phyloP scores from a whole-genome alignment of 805 yeast genomes.

The Spencermartinsiella europaea region DNA sequence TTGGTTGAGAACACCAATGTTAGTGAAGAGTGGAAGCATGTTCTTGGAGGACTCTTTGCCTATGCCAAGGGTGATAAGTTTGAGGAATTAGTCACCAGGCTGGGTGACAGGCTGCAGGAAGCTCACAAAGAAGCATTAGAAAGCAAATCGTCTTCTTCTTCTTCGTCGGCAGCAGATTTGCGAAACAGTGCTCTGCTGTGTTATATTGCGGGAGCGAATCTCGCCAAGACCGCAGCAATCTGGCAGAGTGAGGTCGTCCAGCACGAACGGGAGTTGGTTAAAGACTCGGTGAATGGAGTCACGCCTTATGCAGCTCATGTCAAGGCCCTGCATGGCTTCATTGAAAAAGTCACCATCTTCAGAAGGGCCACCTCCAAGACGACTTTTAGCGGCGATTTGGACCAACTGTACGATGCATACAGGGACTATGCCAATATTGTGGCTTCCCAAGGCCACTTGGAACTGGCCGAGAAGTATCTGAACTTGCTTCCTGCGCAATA shows the following conservation, averaged over 20 bases:
- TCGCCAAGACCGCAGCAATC: slow-evolving; percentile 70
- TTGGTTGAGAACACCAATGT: slow-evolving; percentile 74
- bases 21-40: slow-evolving; percentile 75
- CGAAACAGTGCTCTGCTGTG: slow-evolving; percentile 74
- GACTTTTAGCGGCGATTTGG: slow-evolving; percentile 37
- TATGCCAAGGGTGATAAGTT: slow-evolving; percentile 41
- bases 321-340: slow-evolving; percentile 72
- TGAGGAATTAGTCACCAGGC: slow-evolving; percentile 46
- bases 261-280: slow-evolving; percentile 38
- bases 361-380: slow-evolving; percentile 40
- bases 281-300: slow-evolving; percentile 21
- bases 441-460: slow-evolving; percentile 78
- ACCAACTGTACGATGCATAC: slow-evolving; percentile 52
- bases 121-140: slow-evolving; percentile 35
- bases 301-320: slow-evolving; percentile 81
- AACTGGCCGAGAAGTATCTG: slow-evolving; percentile 68
- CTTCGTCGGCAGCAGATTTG: slow-evolving; percentile 28
- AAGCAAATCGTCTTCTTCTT: slow-evolving; percentile 6
- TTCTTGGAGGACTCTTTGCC: slow-evolving; percentile 64
- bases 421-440: slow-evolving; percentile 78
- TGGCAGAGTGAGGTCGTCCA: slow-evolving; percentile 76
- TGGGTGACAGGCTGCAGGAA: slow-evolving; percentile 69
- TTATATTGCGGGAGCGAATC: slow-evolving; percentile 73
- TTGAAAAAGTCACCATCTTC: slow-evolving; percentile 77
- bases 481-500: slow-evolving; percentile 66